Evolutionary conservation across 75 land plant genomes (phyloP), one percentile per base, ranked within the genome.

Genomic region (Pinus albicaulis): DNA sequence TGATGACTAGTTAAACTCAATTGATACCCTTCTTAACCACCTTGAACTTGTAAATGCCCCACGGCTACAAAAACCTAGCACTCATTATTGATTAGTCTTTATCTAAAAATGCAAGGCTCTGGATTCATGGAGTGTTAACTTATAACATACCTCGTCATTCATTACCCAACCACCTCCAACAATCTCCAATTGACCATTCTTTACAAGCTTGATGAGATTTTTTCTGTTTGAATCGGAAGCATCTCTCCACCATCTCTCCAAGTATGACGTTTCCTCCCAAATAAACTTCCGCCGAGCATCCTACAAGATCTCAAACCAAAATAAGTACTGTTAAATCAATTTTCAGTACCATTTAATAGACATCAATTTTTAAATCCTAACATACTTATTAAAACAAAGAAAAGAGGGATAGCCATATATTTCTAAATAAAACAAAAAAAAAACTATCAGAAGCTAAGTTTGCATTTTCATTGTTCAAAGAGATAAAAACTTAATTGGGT

Each of bases 81-180:
- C 68, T 44, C 28, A 22, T 19, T 48, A 22, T 14, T 71, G 15
- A 71, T 71, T 70, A 16, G 19, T 19, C 20, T 19, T 70, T 34
- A 59, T n/a, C 20, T 59, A 59, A 20, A 7, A 41, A 26, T 44
- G 17, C 0, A 76, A 17, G 2, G 14, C 13, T 76, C 5, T 26
- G 7, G 17, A 26, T 41, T 13, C 52, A 48, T 44, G 38, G 24
- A n/a, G n/a, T 23, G 0, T 53, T 15, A n/a, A 57, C 6, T 13
- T 31, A 68, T 52, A 19, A 71, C 14, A 78, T 81, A 95, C 98
- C 98, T 98, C 99, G 82, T 98, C 99, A 82, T 98, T 98, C 99
- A 98, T 95, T 53, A 95, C 99, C 99, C 99, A 98, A 2, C 99
- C 99, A 74, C 99, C 99, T 59, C 99, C 99, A 71, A 98, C 99